Evolutionary conservation across 305 asterid species (phyloP), one percentile per base, ranked within the genome.

Genomic region (Solanum aculeatissimum): DNA sequence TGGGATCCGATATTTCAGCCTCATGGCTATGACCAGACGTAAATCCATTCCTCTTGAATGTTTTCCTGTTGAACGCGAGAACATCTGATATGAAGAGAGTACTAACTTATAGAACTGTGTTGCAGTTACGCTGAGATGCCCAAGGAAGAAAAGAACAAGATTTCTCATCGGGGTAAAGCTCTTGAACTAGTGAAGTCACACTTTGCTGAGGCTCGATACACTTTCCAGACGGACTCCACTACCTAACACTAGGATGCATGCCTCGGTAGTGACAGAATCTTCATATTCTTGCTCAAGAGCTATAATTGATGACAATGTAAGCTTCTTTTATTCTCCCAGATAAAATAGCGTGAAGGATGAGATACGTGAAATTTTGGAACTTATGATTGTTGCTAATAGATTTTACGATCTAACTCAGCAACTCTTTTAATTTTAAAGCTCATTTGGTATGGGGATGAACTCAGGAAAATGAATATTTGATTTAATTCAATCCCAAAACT

Each of bases 1-100:
- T 96, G 98, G 98, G 98, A 94, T 91, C 96, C 99, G 12, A 81
- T 97, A 85, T 95, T 97, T 86, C 94, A 92, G 89, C 98, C 98
- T 81, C 96, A 97, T 91, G 98, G 95, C 80, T 95, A 90, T 90
- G 92, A 91, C 85, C 93, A 88, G 75, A 95, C 98, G 99, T 97
- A 91, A 88, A 90, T 68, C 87, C 25, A 57, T n/a, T 51, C 32
- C 68, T 57, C 19, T 83, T 78, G 40, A 49, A 79, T 86, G 45
- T 60, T 68, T n/a, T 69, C 29, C 32, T 9, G 2, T 19, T 25
- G 16, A 32, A 9, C 25, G 9, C 16, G 19, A 66, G 72, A 66
- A 66, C 65, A 43, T 35, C 54, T 71, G 58, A 38, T 69, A 19
- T 25, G 70, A 84, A 84, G 68, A 32, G 7, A 40, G 4, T 27